Base-by-base conservation (phyloP, 2,329 filamentous ascomycete species). In the Colletotrichum navitas region DNA sequence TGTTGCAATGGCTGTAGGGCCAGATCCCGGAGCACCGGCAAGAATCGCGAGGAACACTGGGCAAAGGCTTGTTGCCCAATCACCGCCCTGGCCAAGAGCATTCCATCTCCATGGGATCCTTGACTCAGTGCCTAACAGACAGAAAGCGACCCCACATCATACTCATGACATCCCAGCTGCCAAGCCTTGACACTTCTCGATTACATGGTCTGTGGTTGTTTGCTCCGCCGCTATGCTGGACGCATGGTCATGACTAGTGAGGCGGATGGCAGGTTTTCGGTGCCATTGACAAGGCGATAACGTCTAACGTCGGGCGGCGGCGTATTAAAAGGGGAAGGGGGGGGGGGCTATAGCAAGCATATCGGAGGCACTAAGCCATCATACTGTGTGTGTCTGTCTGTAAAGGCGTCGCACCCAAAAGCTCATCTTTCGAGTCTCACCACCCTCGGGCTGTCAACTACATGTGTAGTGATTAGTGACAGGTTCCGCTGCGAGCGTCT, bases 231-330 rank as follows among this genome's bases (percentile, higher is more conserved):
- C 34, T 36, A 21, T 59, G 26, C 32, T 29, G n/a, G 43, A 58
- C 58, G 63, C 55, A 47, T 47, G 41, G 36, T 26, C 68, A 71
- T 71, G 64, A 71, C 64, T 71, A 71, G 68, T 51, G 34, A 59
- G 64, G 58, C 36, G 21, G 47, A n/a, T 45, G 56, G 7, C 45
- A 11, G 32, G 62, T 56, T 47, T 45, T 56, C 18, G 51, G 39
- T 26, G 51, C 36, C 49, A 47, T 47, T 24, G 45, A 8, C 16
- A n/a, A n/a, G 1, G 3, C n/a, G 41, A 6, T 21, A 45, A 45
- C 21, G 45, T 56, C 34, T n/a, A 45, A 21, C 26, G 66, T 52
- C 51, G 41, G 54, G 41, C 52, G 51, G 41, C 52, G 51, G 60
- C 59, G 34, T 26, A 16, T 7, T 24, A 51, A 45, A 16, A 51